A percentile compares a stretch with the other conserved stretches of the same genome.
phyloP scores from a whole-genome alignment of 495 filamentous ascomycete species.

The Podospora anserina region DNA sequence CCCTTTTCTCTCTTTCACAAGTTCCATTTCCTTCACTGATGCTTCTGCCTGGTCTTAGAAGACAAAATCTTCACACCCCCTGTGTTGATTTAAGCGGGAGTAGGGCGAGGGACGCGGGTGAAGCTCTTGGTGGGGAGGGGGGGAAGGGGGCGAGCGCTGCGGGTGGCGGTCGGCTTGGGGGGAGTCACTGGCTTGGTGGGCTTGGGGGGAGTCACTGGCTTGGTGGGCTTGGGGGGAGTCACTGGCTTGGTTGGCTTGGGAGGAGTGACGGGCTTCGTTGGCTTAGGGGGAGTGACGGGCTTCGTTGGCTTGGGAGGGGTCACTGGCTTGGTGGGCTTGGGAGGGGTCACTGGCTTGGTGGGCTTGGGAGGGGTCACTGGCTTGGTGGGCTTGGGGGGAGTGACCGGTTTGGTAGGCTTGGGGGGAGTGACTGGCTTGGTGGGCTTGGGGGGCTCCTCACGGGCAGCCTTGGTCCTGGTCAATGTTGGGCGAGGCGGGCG shows the following conservation, averaged over 20 bases:
- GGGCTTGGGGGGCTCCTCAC: background rate
- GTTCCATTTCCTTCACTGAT: no score
- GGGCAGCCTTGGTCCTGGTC: conserved; percentile 1
- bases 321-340: conserved; percentile 5
- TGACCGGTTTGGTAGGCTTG: background rate
- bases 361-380: background rate
- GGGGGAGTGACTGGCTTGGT: background rate
- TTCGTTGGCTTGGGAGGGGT: background rate
- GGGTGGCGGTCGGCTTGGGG: background rate
- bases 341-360: rapidly evolving
- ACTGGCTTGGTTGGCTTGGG: background rate
- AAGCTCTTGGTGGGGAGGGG: background rate
- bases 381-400: background rate
- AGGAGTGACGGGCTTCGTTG: background rate
- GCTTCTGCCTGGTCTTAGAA: background rate
- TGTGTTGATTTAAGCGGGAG: background rate
- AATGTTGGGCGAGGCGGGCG: background rate
- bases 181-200: no score
- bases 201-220: background rate
- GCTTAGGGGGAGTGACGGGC: background rate
- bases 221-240: background rate
- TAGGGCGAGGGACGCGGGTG: conserved; percentile 3
- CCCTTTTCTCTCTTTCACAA: background rate
- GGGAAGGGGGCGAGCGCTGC: background rate
- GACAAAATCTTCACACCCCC: background rate